Percentiles rank a stretch among this genome's conserved stretches.
Evolutionary conservation across 2,329 filamentous ascomycete genomes (phyloP).

Genomic region (Cladophialophora chaetospira): DNA sequence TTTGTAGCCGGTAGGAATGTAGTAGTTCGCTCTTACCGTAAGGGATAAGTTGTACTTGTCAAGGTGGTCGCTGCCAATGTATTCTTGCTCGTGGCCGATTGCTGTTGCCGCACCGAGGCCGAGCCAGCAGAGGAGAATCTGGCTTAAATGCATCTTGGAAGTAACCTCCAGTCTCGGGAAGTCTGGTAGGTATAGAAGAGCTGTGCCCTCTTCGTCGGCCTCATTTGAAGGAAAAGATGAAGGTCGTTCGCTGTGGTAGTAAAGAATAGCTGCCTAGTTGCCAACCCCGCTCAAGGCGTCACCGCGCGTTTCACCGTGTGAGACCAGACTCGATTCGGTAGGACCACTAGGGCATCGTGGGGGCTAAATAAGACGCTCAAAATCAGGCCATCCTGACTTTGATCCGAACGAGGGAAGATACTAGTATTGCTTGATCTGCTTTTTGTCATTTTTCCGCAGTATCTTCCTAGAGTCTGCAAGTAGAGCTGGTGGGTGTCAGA

Average conservation of each 20-base stretch:
- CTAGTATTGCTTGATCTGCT: too few relatives aligned
- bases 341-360: not conserved
- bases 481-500: too few relatives aligned
- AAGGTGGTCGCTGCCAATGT: not conserved
- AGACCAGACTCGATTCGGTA: not conserved
- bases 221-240: not conserved
- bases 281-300: conserved; percentile 2
- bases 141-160: not conserved
- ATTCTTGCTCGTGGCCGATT: not conserved
- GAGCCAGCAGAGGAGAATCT: not conserved
- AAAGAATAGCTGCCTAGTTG: not conserved
- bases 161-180: not conserved
- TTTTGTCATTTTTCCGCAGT: too few relatives aligned
- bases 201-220: not conserved
- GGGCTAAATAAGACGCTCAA: not conserved
- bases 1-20: not conserved
- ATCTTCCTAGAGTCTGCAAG: too few relatives aligned
- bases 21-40: not conserved
- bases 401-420: too few relatives aligned
- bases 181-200: not conserved
- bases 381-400: too few relatives aligned
- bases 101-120: not conserved
- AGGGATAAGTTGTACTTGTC: conserved; percentile 2
- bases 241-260: not conserved
- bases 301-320: not conserved